These are phyloP conservation scores for Pseudogymnoascus sp. DNA, from an alignment of 2,329 filamentous ascomycete species.

Conservation along the genomic window DNA sequence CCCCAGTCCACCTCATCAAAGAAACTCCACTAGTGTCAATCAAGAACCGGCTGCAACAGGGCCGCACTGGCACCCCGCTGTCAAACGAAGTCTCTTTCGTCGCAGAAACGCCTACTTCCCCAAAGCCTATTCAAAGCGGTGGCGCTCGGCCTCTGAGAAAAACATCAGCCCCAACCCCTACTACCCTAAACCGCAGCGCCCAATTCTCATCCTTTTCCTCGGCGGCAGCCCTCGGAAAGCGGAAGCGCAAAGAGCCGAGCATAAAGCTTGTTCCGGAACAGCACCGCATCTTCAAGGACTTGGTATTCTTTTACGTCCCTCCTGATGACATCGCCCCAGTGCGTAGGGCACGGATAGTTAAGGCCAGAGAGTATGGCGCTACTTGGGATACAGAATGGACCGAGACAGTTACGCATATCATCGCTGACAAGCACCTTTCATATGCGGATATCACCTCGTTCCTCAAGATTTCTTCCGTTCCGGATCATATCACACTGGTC, in stretches of 20 bases:
- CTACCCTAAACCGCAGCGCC: constrained; percentile 13
- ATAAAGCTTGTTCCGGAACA: constrained; percentile 42
- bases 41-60: neutral
- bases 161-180: constrained; percentile 19
- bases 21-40: constrained; percentile 1
- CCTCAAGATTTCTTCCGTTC: constrained; percentile 33
- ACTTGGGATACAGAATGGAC: constrained; percentile 32
- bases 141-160: constrained; percentile 15
- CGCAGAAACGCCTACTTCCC: constrained; percentile 14
- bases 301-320: constrained; percentile 72
- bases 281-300: constrained; percentile 49
- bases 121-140: constrained; percentile 21
- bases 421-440: constrained; percentile 63
- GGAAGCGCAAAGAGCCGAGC: constrained; percentile 35
- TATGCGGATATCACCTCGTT: constrained; percentile 56
- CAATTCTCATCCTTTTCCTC: neutral
- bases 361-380: constrained; percentile 68
- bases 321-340: constrained; percentile 64
- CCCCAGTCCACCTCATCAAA: neutral
- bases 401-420: constrained; percentile 60
- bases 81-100: constrained; percentile 7
- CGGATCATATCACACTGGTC: constrained; percentile 47
- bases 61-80: neutral
- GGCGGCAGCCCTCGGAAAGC: constrained; percentile 28
- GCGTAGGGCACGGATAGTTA: constrained; percentile 64